Conservation (phyloP, 108 stramenopile species). For the Pseudonitzschia multistriata region DNA sequence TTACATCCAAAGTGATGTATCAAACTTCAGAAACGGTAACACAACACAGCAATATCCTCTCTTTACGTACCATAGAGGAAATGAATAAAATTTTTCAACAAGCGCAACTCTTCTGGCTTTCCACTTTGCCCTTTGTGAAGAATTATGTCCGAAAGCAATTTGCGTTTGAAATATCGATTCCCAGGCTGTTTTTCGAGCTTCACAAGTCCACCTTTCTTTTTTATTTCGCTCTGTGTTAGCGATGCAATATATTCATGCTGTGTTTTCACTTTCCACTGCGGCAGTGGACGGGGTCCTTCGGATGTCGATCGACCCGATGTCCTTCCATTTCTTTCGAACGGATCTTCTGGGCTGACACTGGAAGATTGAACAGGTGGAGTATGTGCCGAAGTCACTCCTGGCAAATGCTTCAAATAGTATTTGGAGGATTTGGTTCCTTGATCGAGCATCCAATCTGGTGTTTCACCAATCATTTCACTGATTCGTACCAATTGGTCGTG, state of each 20-base stretch:
- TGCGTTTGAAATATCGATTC: constrained; percentile 79
- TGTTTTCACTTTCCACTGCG: constrained; percentile 65
- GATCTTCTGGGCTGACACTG: constrained; percentile 9
- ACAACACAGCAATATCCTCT: neutral
- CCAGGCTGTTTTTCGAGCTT: constrained; percentile 79
- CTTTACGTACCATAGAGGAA: constrained; percentile 58
- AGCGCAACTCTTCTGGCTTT: constrained; percentile 49
- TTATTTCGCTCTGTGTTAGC: constrained; percentile 61
- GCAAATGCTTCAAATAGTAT: constrained; percentile 52
- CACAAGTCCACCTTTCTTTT: constrained; percentile 62
- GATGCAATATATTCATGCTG: constrained; percentile 71
- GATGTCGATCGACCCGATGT: constrained; percentile 2
- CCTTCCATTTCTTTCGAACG: neutral
- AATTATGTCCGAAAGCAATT: constrained; percentile 67
- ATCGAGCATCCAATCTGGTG: constrained; percentile 90
- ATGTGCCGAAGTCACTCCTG: constrained; percentile 4
- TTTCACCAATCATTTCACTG: constrained; percentile 85
- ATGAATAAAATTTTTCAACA: constrained; percentile 68
- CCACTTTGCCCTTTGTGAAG: constrained; percentile 59
- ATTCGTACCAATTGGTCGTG: constrained; percentile 95
- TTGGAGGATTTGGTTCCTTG: constrained; percentile 72
- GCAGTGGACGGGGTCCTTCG: constrained; percentile 11
- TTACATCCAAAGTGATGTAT: too few relatives aligned
- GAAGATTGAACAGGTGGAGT: constrained; percentile 12
- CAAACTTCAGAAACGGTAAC: neutral